phyloP scores from a whole-genome alignment of 352 stramenopile species.

The Discostella stelligera region DNA sequence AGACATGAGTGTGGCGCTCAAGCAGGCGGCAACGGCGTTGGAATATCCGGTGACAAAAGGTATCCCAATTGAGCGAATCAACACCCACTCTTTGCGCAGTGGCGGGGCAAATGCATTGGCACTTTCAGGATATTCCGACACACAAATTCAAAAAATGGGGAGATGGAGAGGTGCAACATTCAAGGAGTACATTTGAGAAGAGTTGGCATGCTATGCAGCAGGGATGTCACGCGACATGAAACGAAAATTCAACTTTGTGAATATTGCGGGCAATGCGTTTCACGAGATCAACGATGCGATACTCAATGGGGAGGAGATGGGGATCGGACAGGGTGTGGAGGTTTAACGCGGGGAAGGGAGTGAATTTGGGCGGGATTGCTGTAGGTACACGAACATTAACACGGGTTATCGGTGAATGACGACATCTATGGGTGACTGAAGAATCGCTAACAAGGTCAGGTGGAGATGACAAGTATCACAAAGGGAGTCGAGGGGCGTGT shows the following conservation, averaged over 20 bases:
- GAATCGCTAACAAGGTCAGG: no score
- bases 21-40: slow-evolving; percentile 13
- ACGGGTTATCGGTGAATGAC: no score
- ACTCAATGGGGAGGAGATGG: no score
- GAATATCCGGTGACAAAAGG: slow-evolving; percentile 6
- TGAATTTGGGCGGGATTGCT: no score
- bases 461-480: no score
- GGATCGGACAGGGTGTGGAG: no score
- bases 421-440: no score
- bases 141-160: slow-evolving; percentile 39
- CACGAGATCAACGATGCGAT: no score
- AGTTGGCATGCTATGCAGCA: slow-evolving; percentile 12
- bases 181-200: no score
- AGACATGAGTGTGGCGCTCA: slow-evolving; percentile 18
- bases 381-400: no score
- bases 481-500: no score
- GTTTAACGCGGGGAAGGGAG: no score
- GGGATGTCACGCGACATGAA: background rate
- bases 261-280: background rate
- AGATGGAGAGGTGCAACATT: background rate
- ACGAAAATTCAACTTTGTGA: slow-evolving; percentile 34
- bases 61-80: slow-evolving; percentile 18
- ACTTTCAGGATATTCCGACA: slow-evolving; percentile 21
- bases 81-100: slow-evolving; percentile 13
- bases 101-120: slow-evolving; percentile 23